Conservation (phyloP, 345 rosid species). For the Citrus mangshanensis region DNA sequence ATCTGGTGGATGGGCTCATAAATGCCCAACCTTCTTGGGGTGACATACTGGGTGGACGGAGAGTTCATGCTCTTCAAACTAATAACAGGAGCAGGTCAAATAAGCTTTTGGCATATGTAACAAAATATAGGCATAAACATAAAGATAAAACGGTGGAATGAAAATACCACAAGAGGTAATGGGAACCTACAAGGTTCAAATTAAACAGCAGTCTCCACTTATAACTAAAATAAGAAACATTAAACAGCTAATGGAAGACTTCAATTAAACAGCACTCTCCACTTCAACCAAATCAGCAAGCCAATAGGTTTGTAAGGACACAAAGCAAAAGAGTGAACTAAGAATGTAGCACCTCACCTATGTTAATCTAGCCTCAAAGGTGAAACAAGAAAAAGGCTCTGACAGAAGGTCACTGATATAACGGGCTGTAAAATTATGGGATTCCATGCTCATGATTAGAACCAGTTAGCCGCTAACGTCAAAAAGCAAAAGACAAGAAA, state of each 20-base stretch:
- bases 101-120: conserved; percentile 16
- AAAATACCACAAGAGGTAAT: background rate
- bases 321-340: background rate
- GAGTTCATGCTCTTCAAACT: conserved; percentile 68
- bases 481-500: background rate
- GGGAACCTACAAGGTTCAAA: conserved; percentile 9
- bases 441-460: background rate
- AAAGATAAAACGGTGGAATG: background rate
- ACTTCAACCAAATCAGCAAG: background rate
- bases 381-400: background rate
- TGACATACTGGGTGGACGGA: conserved; percentile 67
- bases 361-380: background rate
- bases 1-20: conserved; percentile 73
- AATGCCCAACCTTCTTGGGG: conserved; percentile 62
- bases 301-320: background rate
- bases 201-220: background rate
- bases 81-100: conserved; percentile 19
- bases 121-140: background rate
- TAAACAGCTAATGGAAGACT: background rate
- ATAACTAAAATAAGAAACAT: conserved; percentile 2
- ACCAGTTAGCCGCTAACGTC: background rate
- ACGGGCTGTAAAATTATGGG: background rate
- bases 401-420: background rate
- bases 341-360: background rate
- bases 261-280: background rate